Base-by-base conservation (phyloP, 2,329 filamentous ascomycete species). In the Fusarium algeriense region DNA sequence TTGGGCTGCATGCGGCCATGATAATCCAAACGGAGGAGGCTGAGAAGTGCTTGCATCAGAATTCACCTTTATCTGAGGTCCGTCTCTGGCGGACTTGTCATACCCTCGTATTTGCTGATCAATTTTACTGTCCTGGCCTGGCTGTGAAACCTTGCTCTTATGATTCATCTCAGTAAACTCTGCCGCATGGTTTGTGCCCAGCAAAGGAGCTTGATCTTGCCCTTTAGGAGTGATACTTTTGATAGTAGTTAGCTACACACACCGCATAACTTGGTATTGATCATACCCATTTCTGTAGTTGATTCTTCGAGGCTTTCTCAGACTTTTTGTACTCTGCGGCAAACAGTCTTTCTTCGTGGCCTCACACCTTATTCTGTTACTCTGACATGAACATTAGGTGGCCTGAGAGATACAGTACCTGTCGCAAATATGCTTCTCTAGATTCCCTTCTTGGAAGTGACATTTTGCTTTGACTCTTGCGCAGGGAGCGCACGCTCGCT, bases 1-100 rank as follows among this genome's bases (percentile, higher is more conserved):
- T 17, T 77, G 70, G 20, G 79, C 67, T n/a, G 80, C 81, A 55
- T 83, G 81, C 13, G 73, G 44, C 82, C 82, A 84, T 28, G 79
- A 81, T 34, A 84, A 70, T 5, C 80, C 80, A 44, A 82, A 81
- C 0, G 80, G 81, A 10, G 77, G 81, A 10, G 77, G 73, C 13
- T 45, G 54, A 9, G 35, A 23, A 38, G 17, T 20, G 26, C n/a
- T 23, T 4, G 14, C 10, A 37, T 46, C 17, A 6, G 17, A 7
- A 5, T 17, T n/a, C 28, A 37, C 9, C 10, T 38, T 26, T 32
- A 7, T 28, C 19, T 23, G 48, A 20, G 23, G 12, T 30, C n/a
- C 10, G 14, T 50, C 52, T 40, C 44, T 50, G 57, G n/a, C 32
- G 59, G 58, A 8, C 32, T 15, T 19, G 3, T 15, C n/a, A 26